Conservation (phyloP, 78 protist genomes). For the Dictyostelium purpureum region DNA sequence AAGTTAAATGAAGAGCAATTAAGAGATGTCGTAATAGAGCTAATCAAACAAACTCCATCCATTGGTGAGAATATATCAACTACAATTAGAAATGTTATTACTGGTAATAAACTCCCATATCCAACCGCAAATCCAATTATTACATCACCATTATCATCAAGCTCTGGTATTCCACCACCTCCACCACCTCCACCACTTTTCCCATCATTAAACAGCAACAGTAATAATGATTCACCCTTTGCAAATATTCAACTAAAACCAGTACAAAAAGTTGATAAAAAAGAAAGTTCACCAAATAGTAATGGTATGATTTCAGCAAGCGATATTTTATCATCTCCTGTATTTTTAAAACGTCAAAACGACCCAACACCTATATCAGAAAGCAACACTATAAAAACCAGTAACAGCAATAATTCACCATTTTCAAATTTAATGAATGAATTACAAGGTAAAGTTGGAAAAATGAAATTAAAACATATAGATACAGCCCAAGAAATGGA, state of each 20-base stretch:
- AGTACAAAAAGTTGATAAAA: neutral
- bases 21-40: constrained; percentile 28
- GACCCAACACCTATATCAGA: constrained; percentile 13
- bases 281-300: neutral
- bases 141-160: neutral
- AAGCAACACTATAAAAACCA: neutral
- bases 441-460: constrained; percentile 9
- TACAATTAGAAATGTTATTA: constrained; percentile 30
- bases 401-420: neutral
- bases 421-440: constrained; percentile 45
- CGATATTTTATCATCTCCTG: neutral
- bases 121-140: neutral
- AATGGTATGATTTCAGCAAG: neutral
- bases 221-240: too few species aligned
- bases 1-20: constrained; percentile 44
- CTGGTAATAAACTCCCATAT: neutral
- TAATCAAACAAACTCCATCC: constrained; percentile 14
- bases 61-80: constrained; percentile 25
- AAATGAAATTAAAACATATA: constrained; percentile 21
- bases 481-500: constrained; percentile 49
- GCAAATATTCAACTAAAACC: neutral
- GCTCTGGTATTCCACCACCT: constrained; percentile 14
- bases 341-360: neutral
- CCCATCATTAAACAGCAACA: neutral
- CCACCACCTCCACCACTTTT: constrained; percentile 33